Conservation (phyloP, 179 eudicot species). For the Silene noctiflora region DNA sequence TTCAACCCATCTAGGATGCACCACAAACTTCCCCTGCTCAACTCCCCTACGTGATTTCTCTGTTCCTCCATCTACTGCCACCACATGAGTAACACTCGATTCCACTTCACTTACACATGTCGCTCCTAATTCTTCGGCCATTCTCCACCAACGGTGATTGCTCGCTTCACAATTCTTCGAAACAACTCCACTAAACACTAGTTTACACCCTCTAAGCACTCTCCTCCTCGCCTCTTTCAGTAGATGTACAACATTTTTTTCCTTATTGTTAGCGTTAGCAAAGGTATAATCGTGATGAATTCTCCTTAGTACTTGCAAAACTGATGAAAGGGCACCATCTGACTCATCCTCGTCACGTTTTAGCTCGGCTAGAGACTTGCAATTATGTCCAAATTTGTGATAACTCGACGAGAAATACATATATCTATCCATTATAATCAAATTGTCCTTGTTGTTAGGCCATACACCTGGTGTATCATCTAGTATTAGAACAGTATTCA, state of each 20-base stretch:
- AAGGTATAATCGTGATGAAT: background rate
- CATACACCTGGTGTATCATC: too few species aligned
- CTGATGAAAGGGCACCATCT: constrained; percentile 15
- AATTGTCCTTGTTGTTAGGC: too few species aligned
- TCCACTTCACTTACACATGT: too few species aligned
- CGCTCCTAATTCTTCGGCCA: too few species aligned
- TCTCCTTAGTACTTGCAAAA: constrained; percentile 6
- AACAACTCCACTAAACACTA: constrained; percentile 66
- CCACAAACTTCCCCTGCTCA: constrained; percentile 54
- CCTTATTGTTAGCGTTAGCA: background rate
- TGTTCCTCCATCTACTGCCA: too few species aligned
- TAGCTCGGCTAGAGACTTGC: background rate
- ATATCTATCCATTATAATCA: too few species aligned
- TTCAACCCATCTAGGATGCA: constrained; percentile 64
- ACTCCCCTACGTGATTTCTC: constrained; percentile 55
- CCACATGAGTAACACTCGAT: too few species aligned
- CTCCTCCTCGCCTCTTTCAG: constrained; percentile 46
- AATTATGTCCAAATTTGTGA: too few species aligned
- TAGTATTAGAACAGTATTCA: constrained; percentile 26
- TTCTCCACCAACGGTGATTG: too few species aligned
- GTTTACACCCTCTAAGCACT: constrained; percentile 59
- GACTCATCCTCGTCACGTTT: constrained; percentile 12
- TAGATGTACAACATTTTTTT: constrained; percentile 31
- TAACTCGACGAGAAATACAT: too few species aligned
- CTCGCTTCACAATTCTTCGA: constrained; percentile 30